These are phyloP conservation scores for Podaxis carcinomalis DNA, from an alignment of 768 basidiomycete genomes.

Conservation along the genomic window DNA sequence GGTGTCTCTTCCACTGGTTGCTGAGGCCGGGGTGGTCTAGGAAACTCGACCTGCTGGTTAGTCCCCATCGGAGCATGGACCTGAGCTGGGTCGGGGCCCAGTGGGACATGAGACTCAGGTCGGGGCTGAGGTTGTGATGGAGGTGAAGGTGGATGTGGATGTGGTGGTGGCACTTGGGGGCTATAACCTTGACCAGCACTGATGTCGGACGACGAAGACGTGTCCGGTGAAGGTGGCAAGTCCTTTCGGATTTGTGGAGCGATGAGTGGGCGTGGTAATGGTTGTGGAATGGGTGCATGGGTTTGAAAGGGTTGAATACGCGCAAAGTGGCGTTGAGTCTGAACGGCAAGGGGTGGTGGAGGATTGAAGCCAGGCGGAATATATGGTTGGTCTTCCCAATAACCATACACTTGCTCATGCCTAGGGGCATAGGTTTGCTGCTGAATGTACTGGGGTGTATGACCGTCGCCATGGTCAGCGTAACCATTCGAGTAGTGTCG, in stretches of 20 bases:
- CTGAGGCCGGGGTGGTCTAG: not conserved
- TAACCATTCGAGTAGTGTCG: constrained; percentile 1
- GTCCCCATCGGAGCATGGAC: not conserved
- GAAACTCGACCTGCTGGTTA: not conserved
- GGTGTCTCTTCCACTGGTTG: not conserved
- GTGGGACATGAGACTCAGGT: not conserved
- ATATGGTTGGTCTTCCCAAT: not conserved
- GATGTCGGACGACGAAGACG: not conserved
- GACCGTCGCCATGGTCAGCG: not conserved
- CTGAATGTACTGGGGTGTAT: not conserved
- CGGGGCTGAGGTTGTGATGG: not conserved
- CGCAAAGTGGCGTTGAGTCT: not conserved
- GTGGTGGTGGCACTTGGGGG: not conserved
- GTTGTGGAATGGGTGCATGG: not conserved
- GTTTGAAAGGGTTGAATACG: not conserved
- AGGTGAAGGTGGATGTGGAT: not conserved
- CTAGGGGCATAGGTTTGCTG: not conserved
- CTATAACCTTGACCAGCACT: not conserved
- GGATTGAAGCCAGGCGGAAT: not conserved
- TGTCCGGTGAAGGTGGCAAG: not conserved
- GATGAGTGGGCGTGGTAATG: not conserved
- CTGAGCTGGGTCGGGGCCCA: not conserved
- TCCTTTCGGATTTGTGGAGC: not conserved
- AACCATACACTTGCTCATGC: not conserved
- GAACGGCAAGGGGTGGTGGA: not conserved